A percentile compares a stretch with the other conserved stretches of the same genome.
These are phyloP conservation scores for Porphyra umbilicalis DNA, from an alignment of 31 red algal genomes.

Conservation along the genomic window DNA sequence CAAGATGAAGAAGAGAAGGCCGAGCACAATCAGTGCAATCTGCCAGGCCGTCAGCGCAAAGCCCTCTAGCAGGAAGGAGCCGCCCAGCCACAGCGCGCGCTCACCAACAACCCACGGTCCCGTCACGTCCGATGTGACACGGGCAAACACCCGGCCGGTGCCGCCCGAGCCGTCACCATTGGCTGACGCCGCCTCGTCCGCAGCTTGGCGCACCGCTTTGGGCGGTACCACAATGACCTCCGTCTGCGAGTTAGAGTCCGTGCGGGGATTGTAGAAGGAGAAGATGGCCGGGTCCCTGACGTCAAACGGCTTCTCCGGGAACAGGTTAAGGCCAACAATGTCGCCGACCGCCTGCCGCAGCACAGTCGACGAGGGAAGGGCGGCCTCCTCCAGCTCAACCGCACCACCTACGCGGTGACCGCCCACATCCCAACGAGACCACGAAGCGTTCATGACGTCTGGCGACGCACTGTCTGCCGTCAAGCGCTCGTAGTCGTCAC, in stretches of 20 bases:
- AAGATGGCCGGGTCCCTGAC: not conserved
- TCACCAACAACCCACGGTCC: slow-evolving; percentile 36
- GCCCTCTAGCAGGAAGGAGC: slow-evolving; percentile 38
- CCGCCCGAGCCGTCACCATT: not conserved
- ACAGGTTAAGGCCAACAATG: not conserved
- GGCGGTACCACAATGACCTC: not conserved
- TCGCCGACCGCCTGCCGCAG: not conserved
- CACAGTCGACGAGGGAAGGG: not conserved
- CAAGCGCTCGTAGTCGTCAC: slow-evolving; percentile 7
- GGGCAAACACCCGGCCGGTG: not conserved
- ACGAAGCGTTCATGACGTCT: slow-evolving; percentile 15
- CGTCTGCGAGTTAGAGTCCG: not conserved
- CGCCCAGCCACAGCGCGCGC: slow-evolving; percentile 32
- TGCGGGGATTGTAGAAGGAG: not conserved
- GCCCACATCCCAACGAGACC: slow-evolving; percentile 2
- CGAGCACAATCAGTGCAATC: slow-evolving; percentile 22
- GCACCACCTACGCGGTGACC: not conserved
- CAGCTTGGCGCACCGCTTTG: not conserved
- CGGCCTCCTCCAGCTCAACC: not conserved
- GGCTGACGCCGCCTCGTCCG: not conserved
- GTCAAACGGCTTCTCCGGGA: not conserved
- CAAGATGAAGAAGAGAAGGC: slow-evolving; percentile 17
- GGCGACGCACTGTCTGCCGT: not conserved
- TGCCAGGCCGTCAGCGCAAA: slow-evolving; percentile 19
- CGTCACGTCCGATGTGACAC: slow-evolving; percentile 14